phyloP scores from a whole-genome alignment of 2,329 filamentous ascomycete species.

The Elsinoe perseae region DNA sequence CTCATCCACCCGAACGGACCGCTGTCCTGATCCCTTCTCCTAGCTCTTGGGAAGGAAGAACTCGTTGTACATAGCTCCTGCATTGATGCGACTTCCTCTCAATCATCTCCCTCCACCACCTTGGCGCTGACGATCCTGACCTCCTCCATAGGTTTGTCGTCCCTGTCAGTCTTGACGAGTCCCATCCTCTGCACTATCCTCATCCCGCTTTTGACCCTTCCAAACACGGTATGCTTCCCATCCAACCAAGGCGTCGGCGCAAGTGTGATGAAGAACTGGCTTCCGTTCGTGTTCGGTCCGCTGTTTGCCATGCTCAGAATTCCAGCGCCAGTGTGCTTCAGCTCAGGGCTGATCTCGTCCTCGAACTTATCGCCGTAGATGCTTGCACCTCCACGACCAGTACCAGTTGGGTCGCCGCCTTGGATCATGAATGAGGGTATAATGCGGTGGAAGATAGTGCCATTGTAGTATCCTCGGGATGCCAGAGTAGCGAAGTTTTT shows the following conservation, averaged over 20 bases:
- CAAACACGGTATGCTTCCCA: conserved; percentile 95
- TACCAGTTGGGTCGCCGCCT: conserved; percentile 83
- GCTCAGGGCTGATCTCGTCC: conserved; percentile 70
- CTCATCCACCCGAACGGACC: conserved; percentile 57
- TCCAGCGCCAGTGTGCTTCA: conserved; percentile 90
- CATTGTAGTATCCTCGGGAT: conserved; percentile 79
- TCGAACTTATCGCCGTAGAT: conserved; percentile 93
- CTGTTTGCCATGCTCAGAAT: conserved; percentile 96
- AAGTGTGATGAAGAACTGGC: conserved; percentile 92
- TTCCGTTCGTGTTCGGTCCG: conserved; percentile 87
- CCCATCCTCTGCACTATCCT: conserved; percentile 80
- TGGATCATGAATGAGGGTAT: conserved; percentile 97
- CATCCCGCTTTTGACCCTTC: conserved; percentile 77
- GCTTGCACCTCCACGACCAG: conserved; percentile 75
- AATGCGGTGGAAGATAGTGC: conserved; percentile 81
- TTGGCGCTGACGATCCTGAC: conserved; percentile 70
- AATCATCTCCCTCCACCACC: conserved; percentile 55
- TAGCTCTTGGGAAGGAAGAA: background rate
- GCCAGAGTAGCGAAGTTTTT: conserved; percentile 70
- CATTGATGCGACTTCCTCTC: background rate
- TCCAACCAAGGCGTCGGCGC: conserved; percentile 94
- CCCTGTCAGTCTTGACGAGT: conserved; percentile 69
- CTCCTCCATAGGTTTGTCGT: conserved; percentile 74
- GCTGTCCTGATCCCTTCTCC: conserved; percentile 18
- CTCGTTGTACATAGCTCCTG: conserved; percentile 11